These are phyloP conservation scores for Paecilomyces variotii DNA, from an alignment of 2,329 filamentous ascomycete species.

Conservation along the genomic window DNA sequence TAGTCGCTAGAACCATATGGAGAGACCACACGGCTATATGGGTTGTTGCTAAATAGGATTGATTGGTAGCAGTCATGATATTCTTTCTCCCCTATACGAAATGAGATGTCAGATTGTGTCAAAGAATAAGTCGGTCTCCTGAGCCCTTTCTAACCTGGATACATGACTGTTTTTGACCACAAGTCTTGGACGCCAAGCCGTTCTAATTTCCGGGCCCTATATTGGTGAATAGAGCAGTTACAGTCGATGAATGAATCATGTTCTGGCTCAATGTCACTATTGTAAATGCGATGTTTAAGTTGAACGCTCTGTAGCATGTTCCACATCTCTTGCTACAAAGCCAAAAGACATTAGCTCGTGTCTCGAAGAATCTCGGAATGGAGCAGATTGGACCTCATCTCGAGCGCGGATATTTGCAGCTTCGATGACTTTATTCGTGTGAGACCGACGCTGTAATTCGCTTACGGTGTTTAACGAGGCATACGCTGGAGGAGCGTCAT, in stretches of 20 bases:
- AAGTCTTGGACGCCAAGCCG: slow-evolving; percentile 31
- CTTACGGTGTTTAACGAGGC: background rate
- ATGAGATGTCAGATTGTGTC: slow-evolving; percentile 3
- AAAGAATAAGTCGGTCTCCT: slow-evolving; percentile 6
- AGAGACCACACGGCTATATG: background rate
- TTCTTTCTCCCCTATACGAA: background rate
- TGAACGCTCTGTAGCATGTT: slow-evolving; percentile 35
- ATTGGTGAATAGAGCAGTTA: slow-evolving; percentile 34
- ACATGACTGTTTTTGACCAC: slow-evolving; percentile 42
- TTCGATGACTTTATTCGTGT: slow-evolving; percentile 34
- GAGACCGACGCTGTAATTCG: slow-evolving; percentile 3
- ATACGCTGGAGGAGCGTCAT: background rate
- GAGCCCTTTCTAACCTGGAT: slow-evolving; percentile 33
- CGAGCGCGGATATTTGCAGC: slow-evolving; percentile 29
- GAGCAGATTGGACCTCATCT: slow-evolving; percentile 26
- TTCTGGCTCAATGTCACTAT: slow-evolving; percentile 41
- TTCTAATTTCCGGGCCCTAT: slow-evolving; percentile 27
- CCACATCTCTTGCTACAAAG: slow-evolving; percentile 36
- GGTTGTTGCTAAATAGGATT: background rate
- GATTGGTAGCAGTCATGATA: background rate
- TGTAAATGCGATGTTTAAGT: slow-evolving; percentile 33
- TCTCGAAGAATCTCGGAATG: no score
- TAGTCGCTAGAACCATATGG: background rate
- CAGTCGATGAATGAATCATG: slow-evolving; percentile 36
- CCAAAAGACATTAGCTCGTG: background rate